A percentile compares a stretch with the other conserved stretches of the same genome.
phyloP scores from a whole-genome alignment of 768 basidiomycete species.

The Panus rudis region DNA sequence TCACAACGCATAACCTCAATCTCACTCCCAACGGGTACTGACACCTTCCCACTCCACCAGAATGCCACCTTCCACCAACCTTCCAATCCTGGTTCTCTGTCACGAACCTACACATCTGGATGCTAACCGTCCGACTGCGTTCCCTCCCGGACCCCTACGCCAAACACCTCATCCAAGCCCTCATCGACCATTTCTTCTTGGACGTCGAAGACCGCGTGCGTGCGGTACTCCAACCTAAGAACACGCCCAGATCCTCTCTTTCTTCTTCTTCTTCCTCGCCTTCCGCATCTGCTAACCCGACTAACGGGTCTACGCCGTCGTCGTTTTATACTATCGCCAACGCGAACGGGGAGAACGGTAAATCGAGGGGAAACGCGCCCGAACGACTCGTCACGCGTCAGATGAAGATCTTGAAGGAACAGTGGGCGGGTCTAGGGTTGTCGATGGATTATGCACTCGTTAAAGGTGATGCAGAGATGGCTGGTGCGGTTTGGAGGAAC shows the following conservation, averaged over 20 bases:
- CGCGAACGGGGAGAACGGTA: background rate
- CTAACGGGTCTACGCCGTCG: too few species aligned
- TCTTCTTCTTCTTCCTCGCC: conserved; percentile 25
- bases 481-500: conserved; percentile 88
- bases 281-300: too few species aligned
- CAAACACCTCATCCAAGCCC: conserved; percentile 62
- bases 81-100: conserved; percentile 97
- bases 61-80: conserved; percentile 79
- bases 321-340: conserved; percentile 21
- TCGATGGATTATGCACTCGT: conserved; percentile 75
- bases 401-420: conserved; percentile 89
- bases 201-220: conserved; percentile 90
- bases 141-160: conserved; percentile 68
- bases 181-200: conserved; percentile 93
- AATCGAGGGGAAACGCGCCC: conserved; percentile 43
- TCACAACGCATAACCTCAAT: background rate
- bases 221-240: conserved; percentile 39
- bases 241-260: conserved; percentile 9
- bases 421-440: conserved; percentile 79
- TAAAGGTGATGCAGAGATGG: conserved; percentile 66
- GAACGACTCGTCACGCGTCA: conserved; percentile 77
- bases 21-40: background rate
- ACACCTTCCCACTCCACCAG: conserved; percentile 36
- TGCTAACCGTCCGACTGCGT: conserved; percentile 83
- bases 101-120: conserved; percentile 88